A percentile compares a stretch with the other conserved stretches of the same genome.
phyloP scores from a whole-genome alignment of 345 rosid genomes.

The Corymbia maculata region DNA sequence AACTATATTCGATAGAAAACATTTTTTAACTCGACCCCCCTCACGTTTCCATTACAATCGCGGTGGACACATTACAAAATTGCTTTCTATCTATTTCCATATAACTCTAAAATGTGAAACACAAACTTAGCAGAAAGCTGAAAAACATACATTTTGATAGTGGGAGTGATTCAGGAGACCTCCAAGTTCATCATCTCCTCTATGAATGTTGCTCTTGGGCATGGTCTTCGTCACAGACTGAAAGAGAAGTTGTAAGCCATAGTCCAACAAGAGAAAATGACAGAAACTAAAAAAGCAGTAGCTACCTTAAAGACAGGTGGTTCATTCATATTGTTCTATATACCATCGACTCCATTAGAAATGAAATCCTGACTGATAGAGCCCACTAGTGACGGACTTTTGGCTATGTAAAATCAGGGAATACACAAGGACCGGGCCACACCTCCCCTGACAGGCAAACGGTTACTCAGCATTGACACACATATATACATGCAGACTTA shows the following conservation, averaged over 20 bases:
- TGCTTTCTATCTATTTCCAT: neutral
- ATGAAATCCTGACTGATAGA: slow-evolving; percentile 57
- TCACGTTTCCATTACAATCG: neutral
- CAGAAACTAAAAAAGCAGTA: neutral
- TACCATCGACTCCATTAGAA: slow-evolving; percentile 86
- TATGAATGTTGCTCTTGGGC: slow-evolving; percentile 76
- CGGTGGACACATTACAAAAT: neutral
- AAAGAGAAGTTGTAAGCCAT: slow-evolving; percentile 1
- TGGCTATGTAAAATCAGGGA: too few species aligned
- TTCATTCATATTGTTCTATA: slow-evolving; percentile 98
- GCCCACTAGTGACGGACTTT: slow-evolving; percentile 24
- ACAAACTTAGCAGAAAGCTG: neutral
- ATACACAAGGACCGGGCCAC: too few species aligned
- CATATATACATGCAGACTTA: neutral
- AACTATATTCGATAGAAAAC: too few species aligned
- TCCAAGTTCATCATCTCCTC: slow-evolving; percentile 73
- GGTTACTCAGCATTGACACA: neutral
- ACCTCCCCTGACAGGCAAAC: too few species aligned
- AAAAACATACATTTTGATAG: slow-evolving; percentile 70
- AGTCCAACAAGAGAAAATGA: neutral
- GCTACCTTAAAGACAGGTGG: slow-evolving; percentile 77
- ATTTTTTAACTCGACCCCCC: neutral
- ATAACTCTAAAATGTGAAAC: neutral
- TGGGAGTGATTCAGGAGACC: slow-evolving; percentile 68
- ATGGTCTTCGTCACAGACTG: slow-evolving; percentile 85